These are phyloP conservation scores for Lunasporangiospora selenospora DNA, from an alignment of 192 early-diverging fungal genomes.

Conservation along the genomic window DNA sequence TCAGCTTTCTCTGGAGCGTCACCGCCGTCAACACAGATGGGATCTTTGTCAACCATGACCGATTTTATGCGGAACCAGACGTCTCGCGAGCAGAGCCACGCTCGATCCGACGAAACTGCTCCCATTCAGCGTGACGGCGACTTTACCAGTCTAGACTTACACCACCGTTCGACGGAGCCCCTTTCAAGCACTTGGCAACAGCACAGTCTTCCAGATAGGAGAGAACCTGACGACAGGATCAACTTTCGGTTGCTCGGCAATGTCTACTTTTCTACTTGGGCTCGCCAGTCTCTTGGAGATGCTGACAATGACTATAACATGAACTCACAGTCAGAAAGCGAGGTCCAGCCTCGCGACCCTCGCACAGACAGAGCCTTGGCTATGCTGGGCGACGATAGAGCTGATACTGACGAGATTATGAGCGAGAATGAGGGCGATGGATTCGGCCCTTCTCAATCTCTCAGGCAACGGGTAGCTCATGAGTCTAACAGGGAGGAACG, in stretches of 20 bases:
- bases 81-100: too few relatives aligned
- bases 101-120: too few relatives aligned
- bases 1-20: not conserved
- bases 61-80: too few relatives aligned
- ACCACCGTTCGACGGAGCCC: too few relatives aligned
- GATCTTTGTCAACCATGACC: not conserved
- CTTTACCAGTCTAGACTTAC: too few relatives aligned
- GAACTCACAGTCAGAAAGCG: not conserved
- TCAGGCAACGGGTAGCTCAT: not conserved
- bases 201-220: too few relatives aligned
- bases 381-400: constrained; percentile 6
- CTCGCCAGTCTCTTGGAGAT: not conserved
- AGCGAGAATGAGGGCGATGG: constrained; percentile 2
- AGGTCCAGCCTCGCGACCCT: constrained; percentile 2
- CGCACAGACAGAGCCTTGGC: not conserved
- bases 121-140: too few relatives aligned
- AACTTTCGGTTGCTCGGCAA: constrained; percentile 29
- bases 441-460: constrained; percentile 2
- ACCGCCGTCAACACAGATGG: not conserved
- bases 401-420: not conserved
- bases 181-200: too few relatives aligned
- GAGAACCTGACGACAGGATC: constrained; percentile 22
- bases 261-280: constrained; percentile 11
- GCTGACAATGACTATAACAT: constrained; percentile 10
- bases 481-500: not conserved